A percentile compares a stretch with the other conserved stretches of the same genome.
phyloP scores from a whole-genome alignment of 495 filamentous ascomycete genomes.

The Tetracladium setigerum region DNA sequence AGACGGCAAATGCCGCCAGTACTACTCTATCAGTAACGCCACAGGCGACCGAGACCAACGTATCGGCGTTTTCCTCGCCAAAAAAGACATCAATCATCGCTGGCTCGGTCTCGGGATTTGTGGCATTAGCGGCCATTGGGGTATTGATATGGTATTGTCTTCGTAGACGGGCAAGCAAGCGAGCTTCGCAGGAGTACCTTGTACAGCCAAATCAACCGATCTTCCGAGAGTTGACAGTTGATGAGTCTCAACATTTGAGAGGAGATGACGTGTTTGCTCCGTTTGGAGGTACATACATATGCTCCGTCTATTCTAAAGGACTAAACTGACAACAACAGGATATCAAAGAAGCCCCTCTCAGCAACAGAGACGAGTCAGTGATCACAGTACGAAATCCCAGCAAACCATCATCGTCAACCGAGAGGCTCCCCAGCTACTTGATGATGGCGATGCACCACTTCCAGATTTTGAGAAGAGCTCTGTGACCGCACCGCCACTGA shows the following conservation, averaged over 20 bases:
- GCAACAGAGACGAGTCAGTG: neutral
- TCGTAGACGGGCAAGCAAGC: neutral
- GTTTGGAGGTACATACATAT: neutral
- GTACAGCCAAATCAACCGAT: neutral
- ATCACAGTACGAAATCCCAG: neutral
- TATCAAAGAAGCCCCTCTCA: neutral
- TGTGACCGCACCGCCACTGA: conserved; percentile 7
- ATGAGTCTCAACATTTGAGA: neutral
- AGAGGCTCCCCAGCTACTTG: neutral
- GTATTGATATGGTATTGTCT: conserved; percentile 5
- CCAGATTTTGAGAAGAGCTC: conserved; percentile 11
- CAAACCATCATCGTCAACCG: neutral
- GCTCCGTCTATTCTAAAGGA: neutral
- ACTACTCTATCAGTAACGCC: neutral
- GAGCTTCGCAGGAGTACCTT: neutral
- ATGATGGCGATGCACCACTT: conserved; percentile 1
- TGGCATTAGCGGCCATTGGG: neutral
- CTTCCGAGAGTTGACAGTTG: neutral
- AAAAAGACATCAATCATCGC: conserved; percentile 10
- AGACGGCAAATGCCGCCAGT: too few relatives aligned
- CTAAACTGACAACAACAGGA: neutral
- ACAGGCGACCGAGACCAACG: neutral
- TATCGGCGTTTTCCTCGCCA: neutral
- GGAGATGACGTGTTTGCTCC: neutral
- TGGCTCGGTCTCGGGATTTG: conserved; percentile 6